phyloP scores from a whole-genome alignment of 805 yeast genomes.

The Barnettozyma pratensis region DNA sequence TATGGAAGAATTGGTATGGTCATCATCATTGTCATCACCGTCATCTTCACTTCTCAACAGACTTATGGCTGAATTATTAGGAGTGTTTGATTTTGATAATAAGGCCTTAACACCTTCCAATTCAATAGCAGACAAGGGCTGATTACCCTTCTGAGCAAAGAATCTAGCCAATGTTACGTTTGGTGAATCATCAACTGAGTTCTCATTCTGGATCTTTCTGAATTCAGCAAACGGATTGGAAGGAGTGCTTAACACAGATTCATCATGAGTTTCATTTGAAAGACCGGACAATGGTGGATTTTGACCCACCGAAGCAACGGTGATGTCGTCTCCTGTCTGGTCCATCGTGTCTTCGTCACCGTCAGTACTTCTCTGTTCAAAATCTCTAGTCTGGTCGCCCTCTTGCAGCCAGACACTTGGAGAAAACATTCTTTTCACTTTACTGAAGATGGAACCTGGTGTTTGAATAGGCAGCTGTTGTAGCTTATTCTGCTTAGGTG shows the following conservation, averaged over 20 bases:
- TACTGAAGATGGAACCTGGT: constrained; percentile 23
- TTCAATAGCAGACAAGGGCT: constrained; percentile 69
- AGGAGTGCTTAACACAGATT: constrained; percentile 1
- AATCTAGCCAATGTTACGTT: constrained; percentile 64
- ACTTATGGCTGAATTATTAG: not conserved
- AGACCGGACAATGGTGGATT: not conserved
- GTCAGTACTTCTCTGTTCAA: not conserved
- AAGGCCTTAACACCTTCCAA: constrained; percentile 76
- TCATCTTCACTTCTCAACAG: not conserved
- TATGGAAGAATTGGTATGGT: constrained; percentile 4
- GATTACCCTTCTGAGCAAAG: constrained; percentile 68
- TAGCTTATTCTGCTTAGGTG: constrained; percentile 3
- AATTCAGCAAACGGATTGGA: constrained; percentile 19
- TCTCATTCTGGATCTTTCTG: constrained; percentile 8
- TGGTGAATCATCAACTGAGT: constrained; percentile 31
- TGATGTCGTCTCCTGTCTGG: not conserved
- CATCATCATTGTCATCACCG: constrained; percentile 7
- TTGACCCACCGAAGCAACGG: not conserved
- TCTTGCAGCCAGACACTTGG: constrained; percentile 15
- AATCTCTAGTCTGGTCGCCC: not conserved
- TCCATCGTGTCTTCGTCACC: not conserved
- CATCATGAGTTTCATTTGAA: not conserved
- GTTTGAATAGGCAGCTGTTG: constrained; percentile 21
- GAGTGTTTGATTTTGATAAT: constrained; percentile 23
- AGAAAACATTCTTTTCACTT: constrained; percentile 23